phyloP scores from a whole-genome alignment of 106 monocot genomes.

The Dendrobium chrysotoxum region DNA sequence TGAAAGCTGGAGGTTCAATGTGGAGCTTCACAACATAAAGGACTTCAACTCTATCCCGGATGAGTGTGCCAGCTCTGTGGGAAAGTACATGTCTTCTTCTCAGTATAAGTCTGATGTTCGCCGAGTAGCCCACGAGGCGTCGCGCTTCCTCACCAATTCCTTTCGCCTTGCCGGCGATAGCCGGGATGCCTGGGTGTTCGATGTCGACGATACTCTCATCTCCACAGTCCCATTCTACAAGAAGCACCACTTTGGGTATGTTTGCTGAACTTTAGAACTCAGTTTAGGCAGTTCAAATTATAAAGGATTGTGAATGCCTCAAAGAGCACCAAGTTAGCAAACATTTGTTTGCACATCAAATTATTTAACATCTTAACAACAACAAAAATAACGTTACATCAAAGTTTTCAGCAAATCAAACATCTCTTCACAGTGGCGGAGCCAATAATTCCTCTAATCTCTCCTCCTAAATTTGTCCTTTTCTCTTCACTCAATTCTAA shows the following conservation, averaged over 20 bases:
- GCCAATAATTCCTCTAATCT: neutral
- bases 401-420: neutral
- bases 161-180: slow-evolving; percentile 21
- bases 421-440: no score
- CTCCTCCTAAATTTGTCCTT: neutral
- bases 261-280: neutral
- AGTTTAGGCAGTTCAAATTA: neutral
- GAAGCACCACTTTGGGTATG: slow-evolving; percentile 36
- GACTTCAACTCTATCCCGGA: slow-evolving; percentile 27
- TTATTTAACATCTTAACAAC: neutral
- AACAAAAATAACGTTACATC: neutral
- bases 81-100: slow-evolving; percentile 42
- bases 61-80: slow-evolving; percentile 31
- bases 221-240: slow-evolving; percentile 41
- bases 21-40: slow-evolving; percentile 46
- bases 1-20: slow-evolving; percentile 69
- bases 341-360: neutral
- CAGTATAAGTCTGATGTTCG: slow-evolving; percentile 41
- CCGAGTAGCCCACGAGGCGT: slow-evolving; percentile 28
- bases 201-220: slow-evolving; percentile 51
- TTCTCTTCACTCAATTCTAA: neutral
- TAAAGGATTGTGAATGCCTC: no score
- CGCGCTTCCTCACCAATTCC: slow-evolving; percentile 25
- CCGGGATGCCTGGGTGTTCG: slow-evolving; percentile 53
- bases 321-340: no score